phyloP scores from a whole-genome alignment of 768 basidiomycete species.

The Dacryopinax primogenitus region DNA sequence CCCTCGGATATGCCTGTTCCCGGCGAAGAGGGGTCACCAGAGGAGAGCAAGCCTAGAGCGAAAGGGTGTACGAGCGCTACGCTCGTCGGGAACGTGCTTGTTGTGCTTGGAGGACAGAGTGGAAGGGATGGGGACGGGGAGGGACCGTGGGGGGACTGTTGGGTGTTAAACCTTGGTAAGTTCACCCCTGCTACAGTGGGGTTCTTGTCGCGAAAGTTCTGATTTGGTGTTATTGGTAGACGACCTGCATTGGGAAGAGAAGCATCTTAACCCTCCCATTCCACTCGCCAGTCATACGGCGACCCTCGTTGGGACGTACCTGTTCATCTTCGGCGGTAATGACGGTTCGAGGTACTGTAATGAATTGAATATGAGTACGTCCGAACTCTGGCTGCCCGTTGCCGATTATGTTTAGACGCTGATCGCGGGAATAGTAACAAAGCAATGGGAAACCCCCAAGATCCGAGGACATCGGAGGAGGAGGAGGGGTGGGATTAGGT shows the following conservation, averaged over 20 bases:
- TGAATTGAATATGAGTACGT: conserved; percentile 76
- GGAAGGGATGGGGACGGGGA: conserved; percentile 79
- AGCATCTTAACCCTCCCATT: background rate
- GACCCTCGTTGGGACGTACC: conserved; percentile 81
- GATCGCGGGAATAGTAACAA: conserved; percentile 65
- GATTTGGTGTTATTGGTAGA: background rate
- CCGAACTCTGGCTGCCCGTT: conserved; percentile 13
- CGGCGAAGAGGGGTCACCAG: background rate
- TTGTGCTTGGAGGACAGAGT: conserved; percentile 84
- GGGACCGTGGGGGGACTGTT: conserved; percentile 33
- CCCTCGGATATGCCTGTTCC: conserved; percentile 25
- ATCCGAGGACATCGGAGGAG: conserved; percentile 40
- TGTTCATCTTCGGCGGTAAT: conserved; percentile 83
- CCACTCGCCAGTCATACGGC: conserved; percentile 44
- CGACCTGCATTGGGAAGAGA: background rate
- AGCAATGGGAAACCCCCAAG: conserved; percentile 66
- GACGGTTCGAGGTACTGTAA: conserved; percentile 56
- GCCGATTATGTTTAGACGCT: no score
- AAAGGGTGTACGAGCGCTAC: conserved; percentile 89
- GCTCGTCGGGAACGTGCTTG: conserved; percentile 70
- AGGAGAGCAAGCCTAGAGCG: conserved; percentile 23
- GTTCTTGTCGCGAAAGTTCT: no score
- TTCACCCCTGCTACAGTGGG: no score
- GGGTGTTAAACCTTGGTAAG: conserved; percentile 74
- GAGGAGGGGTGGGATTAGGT: conserved; percentile 1